Percentiles rank a stretch among this genome's conserved stretches.
Conservation (phyloP, 306 rosid species). For the Macrotyloma uniflorum region DNA sequence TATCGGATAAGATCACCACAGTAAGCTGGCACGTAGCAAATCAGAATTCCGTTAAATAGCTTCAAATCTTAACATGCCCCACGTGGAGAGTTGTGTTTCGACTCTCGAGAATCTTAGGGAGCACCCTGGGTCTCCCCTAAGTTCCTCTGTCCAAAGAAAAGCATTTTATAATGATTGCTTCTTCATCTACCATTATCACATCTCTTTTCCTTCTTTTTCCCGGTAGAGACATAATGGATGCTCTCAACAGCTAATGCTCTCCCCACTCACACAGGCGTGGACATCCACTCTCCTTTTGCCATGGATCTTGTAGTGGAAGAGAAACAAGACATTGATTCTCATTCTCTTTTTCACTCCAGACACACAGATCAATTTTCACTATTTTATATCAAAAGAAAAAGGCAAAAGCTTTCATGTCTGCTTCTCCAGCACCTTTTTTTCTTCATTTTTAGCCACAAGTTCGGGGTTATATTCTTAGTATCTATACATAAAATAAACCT, state of each 20-base stretch:
- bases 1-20: conserved; percentile 28
- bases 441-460: conserved; percentile 48
- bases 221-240: conserved; percentile 48
- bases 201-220: conserved; percentile 20
- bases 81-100: conserved; percentile 35
- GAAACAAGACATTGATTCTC: conserved; percentile 53
- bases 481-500: conserved; percentile 36
- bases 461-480: conserved; percentile 42
- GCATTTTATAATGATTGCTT: conserved; percentile 49
- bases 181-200: conserved; percentile 20
- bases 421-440: conserved; percentile 35
- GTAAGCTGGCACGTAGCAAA: conserved; percentile 29
- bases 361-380: conserved; percentile 18
- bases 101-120: conserved; percentile 33
- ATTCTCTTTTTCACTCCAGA: conserved; percentile 42
- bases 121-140: conserved; percentile 29
- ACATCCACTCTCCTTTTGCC: conserved; percentile 52
- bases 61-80: background rate
- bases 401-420: conserved; percentile 35
- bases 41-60: background rate
- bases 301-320: conserved; percentile 42
- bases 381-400: background rate
- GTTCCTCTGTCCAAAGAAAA: conserved; percentile 30
- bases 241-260: conserved; percentile 58
- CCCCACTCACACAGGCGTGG: conserved; percentile 55